Evolutionary conservation across 257 asterid species (phyloP), one percentile per base, ranked within the genome.

Genomic region (Nicotiana paniculata): DNA sequence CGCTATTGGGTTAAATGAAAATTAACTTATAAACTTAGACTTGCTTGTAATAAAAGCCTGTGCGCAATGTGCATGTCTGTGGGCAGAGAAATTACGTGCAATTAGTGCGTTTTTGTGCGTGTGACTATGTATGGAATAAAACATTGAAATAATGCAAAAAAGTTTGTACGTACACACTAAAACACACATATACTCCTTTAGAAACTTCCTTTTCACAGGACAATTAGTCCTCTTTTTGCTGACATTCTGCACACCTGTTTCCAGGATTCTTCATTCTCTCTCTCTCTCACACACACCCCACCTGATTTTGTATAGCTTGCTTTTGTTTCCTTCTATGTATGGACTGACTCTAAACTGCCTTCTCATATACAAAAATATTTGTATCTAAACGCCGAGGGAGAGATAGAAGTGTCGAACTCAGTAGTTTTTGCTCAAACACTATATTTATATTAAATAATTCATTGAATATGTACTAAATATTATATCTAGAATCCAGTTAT

Each of bases 221-320:
- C 91, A 88, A 88, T 61, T 75, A 75, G 63, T 75, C 43, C 26
- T 81, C 80, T 89, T 82, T 84, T 72, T 69, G 90, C 91, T 89
- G 88, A 90, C 92, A 89, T 91, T 90, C 89, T 91, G 93, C 90
- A 88, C 90, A 82, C 89, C 72, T 90, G 93, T 86, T 91, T 84
- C 91, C 91, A 72, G 77, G 79, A 67, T 58, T 58, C 68, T 54
- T 59, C 39, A 81, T 13, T 39, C 10, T 18, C 43, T 33, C 9
- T 33, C 9, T 30, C 51, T 4, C 43, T 5, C 51, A 5, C 43
- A 43, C 48, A 43, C 48, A 43, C 48, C 0, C 11, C 51, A 43
- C 51, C 51, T 43, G 51, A 43, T 11, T 43, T 43, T 43, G 12
- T 43, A 43, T 43, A 9, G 51, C 51, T 43, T 43, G 11, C 51